These are phyloP conservation scores for Medicago truncatula DNA, from an alignment of 306 rosid species.

Conservation along the genomic window DNA sequence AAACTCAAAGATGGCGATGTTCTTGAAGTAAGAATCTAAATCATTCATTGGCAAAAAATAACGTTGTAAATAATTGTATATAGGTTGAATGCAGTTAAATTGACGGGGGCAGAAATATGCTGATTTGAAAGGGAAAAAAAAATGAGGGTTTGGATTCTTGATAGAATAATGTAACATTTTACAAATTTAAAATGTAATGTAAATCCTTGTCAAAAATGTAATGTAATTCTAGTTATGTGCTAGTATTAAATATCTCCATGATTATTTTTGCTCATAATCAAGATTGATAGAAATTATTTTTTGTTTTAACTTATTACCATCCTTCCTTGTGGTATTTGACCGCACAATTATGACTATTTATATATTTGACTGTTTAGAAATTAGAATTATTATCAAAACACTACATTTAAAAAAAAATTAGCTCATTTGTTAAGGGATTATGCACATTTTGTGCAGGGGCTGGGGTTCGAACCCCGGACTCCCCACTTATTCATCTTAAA, in stretches of 20 bases:
- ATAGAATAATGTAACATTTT: neutral
- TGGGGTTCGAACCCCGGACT: too few species aligned
- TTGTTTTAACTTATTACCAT: neutral
- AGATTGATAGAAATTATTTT: too few species aligned
- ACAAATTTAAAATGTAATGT: slow-evolving; percentile 1
- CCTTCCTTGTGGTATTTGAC: neutral
- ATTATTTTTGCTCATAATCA: too few species aligned
- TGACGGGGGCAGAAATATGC: slow-evolving; percentile 32
- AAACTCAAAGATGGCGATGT: slow-evolving; percentile 92
- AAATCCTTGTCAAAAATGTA: too few species aligned
- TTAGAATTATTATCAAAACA: too few species aligned
- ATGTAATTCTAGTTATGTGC: neutral
- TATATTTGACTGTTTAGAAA: too few species aligned
- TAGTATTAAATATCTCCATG: neutral
- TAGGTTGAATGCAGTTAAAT: slow-evolving; percentile 1
- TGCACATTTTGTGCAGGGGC: too few species aligned
- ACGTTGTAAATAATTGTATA: slow-evolving; percentile 51
- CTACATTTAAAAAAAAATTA: too few species aligned
- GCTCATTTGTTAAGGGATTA: too few species aligned
- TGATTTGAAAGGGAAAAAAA: neutral
- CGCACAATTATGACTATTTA: neutral
- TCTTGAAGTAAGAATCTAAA: slow-evolving; percentile 76
- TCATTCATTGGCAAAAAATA: slow-evolving; percentile 24
- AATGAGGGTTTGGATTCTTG: neutral
- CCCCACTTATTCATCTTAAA: too few species aligned